Conservation (phyloP, 345 rosid genomes). For the Clarkia xantiana region DNA sequence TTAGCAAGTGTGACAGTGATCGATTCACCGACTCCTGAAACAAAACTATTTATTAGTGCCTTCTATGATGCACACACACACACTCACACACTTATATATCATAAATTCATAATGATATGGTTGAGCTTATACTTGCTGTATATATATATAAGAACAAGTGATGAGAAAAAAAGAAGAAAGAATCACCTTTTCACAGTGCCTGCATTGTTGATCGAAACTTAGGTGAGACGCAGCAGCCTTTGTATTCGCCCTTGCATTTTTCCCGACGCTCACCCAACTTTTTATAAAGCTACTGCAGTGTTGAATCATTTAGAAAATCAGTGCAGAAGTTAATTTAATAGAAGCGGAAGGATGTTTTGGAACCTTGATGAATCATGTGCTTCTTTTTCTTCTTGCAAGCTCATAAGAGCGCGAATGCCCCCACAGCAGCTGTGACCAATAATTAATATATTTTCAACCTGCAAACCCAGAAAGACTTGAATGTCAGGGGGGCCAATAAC, state of each 20-base stretch:
- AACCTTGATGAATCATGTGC: slow-evolving; percentile 58
- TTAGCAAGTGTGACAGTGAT: slow-evolving; percentile 61
- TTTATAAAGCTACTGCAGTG: slow-evolving; percentile 55
- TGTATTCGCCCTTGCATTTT: slow-evolving; percentile 58
- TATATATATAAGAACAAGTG: too few relatives aligned
- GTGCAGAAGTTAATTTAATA: not conserved
- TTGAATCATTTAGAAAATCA: not conserved
- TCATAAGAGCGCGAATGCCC: slow-evolving; percentile 91
- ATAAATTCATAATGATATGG: too few relatives aligned
- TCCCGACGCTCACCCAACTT: slow-evolving; percentile 74
- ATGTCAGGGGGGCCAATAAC: too few relatives aligned
- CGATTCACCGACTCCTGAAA: slow-evolving; percentile 66
- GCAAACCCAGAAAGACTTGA: slow-evolving; percentile 9
- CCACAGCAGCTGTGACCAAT: slow-evolving; percentile 95
- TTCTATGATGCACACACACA: not conserved
- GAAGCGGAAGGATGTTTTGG: slow-evolving; percentile 1
- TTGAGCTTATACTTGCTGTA: too few relatives aligned
- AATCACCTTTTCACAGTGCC: slow-evolving; percentile 71
- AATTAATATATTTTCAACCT: slow-evolving; percentile 87
- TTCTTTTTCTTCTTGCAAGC: slow-evolving; percentile 37
- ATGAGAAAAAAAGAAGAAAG: not conserved
- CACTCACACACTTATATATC: too few relatives aligned
- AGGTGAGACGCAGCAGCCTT: slow-evolving; percentile 48
- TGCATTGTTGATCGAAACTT: slow-evolving; percentile 73
- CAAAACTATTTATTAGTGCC: not conserved